Evolutionary conservation across 495 filamentous ascomycete genomes (phyloP), one percentile per base, ranked within the genome.

Genomic region (Cryomyces minteri): DNA sequence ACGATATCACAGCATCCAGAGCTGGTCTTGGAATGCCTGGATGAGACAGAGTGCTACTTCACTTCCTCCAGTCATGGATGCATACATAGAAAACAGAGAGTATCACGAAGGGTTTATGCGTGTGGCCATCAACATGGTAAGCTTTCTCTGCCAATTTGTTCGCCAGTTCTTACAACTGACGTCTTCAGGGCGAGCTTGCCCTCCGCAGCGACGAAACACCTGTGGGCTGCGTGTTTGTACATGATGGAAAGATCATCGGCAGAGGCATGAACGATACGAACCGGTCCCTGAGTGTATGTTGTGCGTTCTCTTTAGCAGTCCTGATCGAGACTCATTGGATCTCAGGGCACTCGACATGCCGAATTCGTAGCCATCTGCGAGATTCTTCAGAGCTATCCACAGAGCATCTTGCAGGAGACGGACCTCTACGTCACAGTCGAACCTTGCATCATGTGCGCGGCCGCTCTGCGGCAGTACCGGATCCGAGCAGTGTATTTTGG

Each of bases 381-480:
- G 36, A 70, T 82, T 48, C 67, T 84, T 9, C 59, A 62, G 41
- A 62, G 52, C 10, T 60, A 81, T 53, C 72, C 76, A 6, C 66
- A 68, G 5, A 68, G 66, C 6, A 67, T 84, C 44, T 67, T 96
- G 51, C 56, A 61, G 29, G 71, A 82, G 36, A 84, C 80, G 38
- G 77, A 80, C 53, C 72, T 96, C 31, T 98, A 98, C 59, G 90
- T 98, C 32, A 96, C 90, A 0, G 88, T 96, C 42, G 90, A 98
- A 58, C 90, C 90, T 2, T 98, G 90, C 58, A 78, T 98, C 54
- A 98, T 98, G 90, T 98, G 90, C 56, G 88, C 90, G 2, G 86
- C 84, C n/a, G 72, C 87, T 30, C 70, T 98, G 31, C 77, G 82
- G 31, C 92, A 96, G 58, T 74, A 85, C 43, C 68, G 72, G 5